phyloP scores from a whole-genome alignment of 2,329 filamentous ascomycete species.

The Sporothrix brasiliensis region DNA sequence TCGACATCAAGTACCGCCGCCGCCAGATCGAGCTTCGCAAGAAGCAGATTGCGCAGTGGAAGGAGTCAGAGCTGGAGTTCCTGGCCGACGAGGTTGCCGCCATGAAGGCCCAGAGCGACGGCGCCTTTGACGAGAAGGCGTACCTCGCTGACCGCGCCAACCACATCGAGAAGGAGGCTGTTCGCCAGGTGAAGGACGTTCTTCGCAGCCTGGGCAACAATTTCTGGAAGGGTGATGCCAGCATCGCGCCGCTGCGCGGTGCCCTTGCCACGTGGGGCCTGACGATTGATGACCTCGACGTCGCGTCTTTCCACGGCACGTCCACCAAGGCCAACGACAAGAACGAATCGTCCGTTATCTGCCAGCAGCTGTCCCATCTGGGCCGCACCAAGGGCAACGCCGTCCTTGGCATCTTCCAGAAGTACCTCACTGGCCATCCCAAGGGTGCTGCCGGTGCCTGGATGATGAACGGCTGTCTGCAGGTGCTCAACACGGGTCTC shows the following conservation, averaged over 20 bases:
- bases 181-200: conserved; percentile 89
- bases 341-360: conserved; percentile 97
- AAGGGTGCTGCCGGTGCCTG: conserved; percentile 99
- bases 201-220: conserved; percentile 92
- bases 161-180: conserved; percentile 87
- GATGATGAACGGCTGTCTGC: conserved; percentile 99
- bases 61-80: conserved; percentile 91
- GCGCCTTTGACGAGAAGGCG: conserved; percentile 76
- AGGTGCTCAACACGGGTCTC: conserved; percentile 90
- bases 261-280: conserved; percentile 97
- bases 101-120: conserved; percentile 75
- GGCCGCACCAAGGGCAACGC: conserved; percentile 97
- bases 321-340: conserved; percentile 99
- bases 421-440: conserved; percentile 96
- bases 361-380: conserved; percentile 92
- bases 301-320: conserved; percentile 98
- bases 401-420: conserved; percentile 96
- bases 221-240: conserved; percentile 96
- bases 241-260: conserved; percentile 92
- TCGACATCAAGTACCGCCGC: conserved; percentile 97
- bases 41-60: conserved; percentile 94
- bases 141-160: conserved; percentile 82
- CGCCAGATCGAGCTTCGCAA: conserved; percentile 92
- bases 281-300: conserved; percentile 90
- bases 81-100: conserved; percentile 89